Evolutionary conservation across 2,329 filamentous ascomycete genomes (phyloP), one percentile per base, ranked within the genome.

Genomic region (Golovinomyces cichoracearum): DNA sequence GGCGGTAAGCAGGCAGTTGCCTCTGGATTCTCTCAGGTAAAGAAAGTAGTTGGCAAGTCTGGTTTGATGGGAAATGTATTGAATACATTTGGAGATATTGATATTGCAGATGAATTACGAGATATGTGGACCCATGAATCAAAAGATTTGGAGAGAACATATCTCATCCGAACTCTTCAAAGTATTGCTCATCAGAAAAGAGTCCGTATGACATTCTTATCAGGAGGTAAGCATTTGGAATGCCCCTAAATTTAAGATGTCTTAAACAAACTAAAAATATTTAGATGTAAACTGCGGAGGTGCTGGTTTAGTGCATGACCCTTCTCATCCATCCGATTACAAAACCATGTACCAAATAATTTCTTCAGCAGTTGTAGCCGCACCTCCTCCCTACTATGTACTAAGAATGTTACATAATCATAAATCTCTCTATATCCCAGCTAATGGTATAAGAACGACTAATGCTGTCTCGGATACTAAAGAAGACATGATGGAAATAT

Each of bases 401-500:
- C 71, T 95, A 56, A 92, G 92, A 63, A 73, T 98, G 59, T 76
- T 98, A n/a, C 85, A 95, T 69, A 90, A 81, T 68, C 88, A 86
- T 66, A 90, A 88, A 63, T 75, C 82, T 33, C 75, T 95, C 25
- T 98, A 94, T 63, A 72, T 98, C 49, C 90, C 90, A 0, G 71
- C 74, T 49, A 98, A 98, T 63, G 88, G 88, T n/a, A 76, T 84
- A 50, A 73, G 74, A 54, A 78, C 80, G 0, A 80, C 71, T 1
- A 75, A 84, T 52, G 73, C 78, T 54, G 72, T 82, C 1, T 81
- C 78, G 1, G 90, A 98, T 62, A 98, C 90, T 44, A 95, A 98
- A 64, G 90, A 98, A 63, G 90, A 98, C 65, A 98, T 98, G 90
- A 93, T 98, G 82, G 90, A 98, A 67, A 92, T 98, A 55, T 98